phyloP scores from a whole-genome alignment of 106 monocot species.

The Phalaenopsis aphrodite region DNA sequence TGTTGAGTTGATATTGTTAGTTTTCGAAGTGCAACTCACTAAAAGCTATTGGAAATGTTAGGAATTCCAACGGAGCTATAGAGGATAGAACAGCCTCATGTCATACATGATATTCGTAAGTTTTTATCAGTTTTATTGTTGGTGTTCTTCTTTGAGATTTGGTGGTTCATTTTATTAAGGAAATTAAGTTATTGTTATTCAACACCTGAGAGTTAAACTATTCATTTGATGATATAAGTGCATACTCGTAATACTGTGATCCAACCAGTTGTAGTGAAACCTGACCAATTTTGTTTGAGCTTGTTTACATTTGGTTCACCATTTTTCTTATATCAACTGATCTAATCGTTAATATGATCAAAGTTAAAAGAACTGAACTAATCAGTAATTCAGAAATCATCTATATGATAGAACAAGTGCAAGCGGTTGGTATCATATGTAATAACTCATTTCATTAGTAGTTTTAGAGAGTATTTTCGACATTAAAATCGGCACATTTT shows the following conservation, averaged over 20 bases:
- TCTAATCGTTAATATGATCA: neutral
- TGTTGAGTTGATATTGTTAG: neutral
- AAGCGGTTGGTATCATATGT: neutral
- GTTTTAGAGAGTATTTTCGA: no score
- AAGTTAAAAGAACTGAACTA: neutral
- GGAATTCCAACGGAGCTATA: neutral
- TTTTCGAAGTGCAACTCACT: neutral
- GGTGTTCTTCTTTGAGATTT: neutral
- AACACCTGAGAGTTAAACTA: neutral
- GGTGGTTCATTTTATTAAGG: neutral
- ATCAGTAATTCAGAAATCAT: neutral
- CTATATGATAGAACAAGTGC: neutral
- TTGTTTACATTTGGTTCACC: no score
- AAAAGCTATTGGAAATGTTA: conserved; percentile 3
- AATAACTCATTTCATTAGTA: no score
- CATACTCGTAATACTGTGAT: no score
- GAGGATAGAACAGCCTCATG: neutral
- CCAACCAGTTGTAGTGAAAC: neutral
- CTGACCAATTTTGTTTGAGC: neutral
- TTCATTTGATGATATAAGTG: no score
- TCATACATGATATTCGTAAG: conserved; percentile 1
- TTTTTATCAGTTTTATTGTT: neutral
- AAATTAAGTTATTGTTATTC: neutral
- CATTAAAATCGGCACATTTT: no score
- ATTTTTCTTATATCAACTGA: neutral